Evolutionary conservation across 1,284 basidiomycete genomes (phyloP).

Genomic region (Ceratorhiza oryzae-sativae): DNA sequence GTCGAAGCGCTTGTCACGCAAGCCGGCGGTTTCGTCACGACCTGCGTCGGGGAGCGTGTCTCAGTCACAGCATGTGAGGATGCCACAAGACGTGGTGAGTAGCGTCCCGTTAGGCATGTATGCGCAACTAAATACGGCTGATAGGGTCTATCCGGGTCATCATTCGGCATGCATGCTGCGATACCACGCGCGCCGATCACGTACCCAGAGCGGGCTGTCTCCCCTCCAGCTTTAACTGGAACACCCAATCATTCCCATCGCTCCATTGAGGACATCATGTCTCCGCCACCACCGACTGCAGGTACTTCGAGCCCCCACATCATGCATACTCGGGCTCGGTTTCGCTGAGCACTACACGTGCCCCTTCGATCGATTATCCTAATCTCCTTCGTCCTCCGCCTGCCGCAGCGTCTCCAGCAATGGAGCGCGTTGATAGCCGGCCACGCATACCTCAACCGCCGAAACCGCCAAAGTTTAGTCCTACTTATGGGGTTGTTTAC

Average conservation of each 20-base stretch:
- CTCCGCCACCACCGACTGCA: conserved; percentile 71
- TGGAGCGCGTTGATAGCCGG: conserved; percentile 74
- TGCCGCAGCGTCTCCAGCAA: conserved; percentile 67
- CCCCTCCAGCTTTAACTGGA: conserved; percentile 27
- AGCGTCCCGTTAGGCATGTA: not conserved
- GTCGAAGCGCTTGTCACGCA: conserved; percentile 44
- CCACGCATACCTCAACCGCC: conserved; percentile 54
- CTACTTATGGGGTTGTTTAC: conserved; percentile 77
- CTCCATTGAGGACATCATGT: conserved; percentile 80
- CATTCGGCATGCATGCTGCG: conserved; percentile 7
- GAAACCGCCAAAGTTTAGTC: conserved; percentile 66
- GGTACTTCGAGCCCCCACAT: conserved; percentile 82
- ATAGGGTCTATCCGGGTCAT: conserved; percentile 33
- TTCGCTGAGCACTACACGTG: conserved; percentile 50
- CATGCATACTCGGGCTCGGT: conserved; percentile 65
- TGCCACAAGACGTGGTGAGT: conserved; percentile 30
- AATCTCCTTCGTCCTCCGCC: conserved; percentile 79
- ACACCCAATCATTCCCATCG: conserved; percentile 56
- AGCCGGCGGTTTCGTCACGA: conserved; percentile 42
- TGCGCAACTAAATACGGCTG: conserved; percentile 27
- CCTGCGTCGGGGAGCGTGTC: conserved; percentile 42
- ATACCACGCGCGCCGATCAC: conserved; percentile 35
- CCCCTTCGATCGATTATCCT: conserved; percentile 78
- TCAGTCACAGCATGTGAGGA: conserved; percentile 39
- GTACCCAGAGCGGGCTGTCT: conserved; percentile 35